A percentile compares a stretch with the other conserved stretches of the same genome.
phyloP scores from a whole-genome alignment of 2,329 filamentous ascomycete genomes.

The Conoideocrella luteorostrata region DNA sequence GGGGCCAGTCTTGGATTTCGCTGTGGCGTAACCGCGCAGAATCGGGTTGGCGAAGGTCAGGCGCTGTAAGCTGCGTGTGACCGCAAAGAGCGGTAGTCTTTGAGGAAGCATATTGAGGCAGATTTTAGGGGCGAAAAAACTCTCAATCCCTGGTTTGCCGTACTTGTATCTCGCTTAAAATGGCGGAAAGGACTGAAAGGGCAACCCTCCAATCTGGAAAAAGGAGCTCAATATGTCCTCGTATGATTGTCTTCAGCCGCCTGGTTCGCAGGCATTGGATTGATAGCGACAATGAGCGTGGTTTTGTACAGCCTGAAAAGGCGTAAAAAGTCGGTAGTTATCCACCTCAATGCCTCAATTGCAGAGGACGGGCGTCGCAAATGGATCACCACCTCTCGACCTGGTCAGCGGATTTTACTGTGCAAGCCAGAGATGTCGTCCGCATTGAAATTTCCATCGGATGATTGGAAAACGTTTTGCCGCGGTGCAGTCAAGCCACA shows the following conservation, averaged over 20 bases:
- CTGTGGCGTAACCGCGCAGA: slow-evolving; percentile 25
- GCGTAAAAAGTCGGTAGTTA: neutral
- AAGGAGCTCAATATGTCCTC: neutral
- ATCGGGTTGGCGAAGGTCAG: slow-evolving; percentile 20
- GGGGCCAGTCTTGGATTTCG: slow-evolving; percentile 15
- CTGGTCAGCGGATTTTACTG: too few relatives aligned
- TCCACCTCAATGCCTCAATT: slow-evolving; percentile 2
- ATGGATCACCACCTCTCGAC: neutral
- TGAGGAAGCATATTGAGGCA: slow-evolving; percentile 23
- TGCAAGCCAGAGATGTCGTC: too few relatives aligned
- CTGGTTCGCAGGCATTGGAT: neutral
- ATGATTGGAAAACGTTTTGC: slow-evolving; percentile 19
- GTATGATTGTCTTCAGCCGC: neutral
- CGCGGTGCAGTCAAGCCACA: slow-evolving; percentile 7
- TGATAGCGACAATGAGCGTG: too few relatives aligned
- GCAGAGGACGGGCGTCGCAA: neutral
- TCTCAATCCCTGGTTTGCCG: too few relatives aligned
- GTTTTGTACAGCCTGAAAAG: too few relatives aligned
- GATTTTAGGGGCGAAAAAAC: too few relatives aligned
- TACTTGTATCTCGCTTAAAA: too few relatives aligned
- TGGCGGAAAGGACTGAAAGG: neutral
- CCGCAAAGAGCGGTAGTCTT: slow-evolving; percentile 22
- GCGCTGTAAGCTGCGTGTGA: slow-evolving; percentile 22
- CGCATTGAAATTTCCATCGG: slow-evolving; percentile 19
- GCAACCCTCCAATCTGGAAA: too few relatives aligned